Evolutionary conservation across 169 alveolate species (phyloP), one percentile per base, ranked within the genome.

Genomic region (Plasmodium gonderi): DNA sequence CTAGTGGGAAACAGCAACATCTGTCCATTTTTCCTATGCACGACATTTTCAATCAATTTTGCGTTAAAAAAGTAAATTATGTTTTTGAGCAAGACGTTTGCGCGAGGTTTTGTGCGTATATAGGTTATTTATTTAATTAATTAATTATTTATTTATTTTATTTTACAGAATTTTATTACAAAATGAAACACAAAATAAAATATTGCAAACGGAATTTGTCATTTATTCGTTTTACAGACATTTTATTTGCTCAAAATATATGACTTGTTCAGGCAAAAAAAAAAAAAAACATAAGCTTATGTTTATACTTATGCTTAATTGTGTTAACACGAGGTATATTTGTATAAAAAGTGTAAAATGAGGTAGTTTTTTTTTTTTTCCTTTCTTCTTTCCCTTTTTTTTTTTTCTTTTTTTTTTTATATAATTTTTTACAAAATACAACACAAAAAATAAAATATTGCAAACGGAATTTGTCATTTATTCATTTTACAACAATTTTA

Each of bases 1-100:
- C 91, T 64, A 80, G 33, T 64, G 91, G 79, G 67, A 80, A 80
- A 54, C 79, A 80, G 79, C 80, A 80, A 17, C 80, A 80, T 49
- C 49, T 80, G 33, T 14, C 12, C 68, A 64, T 38, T 40, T 80
- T 64, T 42, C 80, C 79, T 20, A 60, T 44, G 9, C 17, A 0
- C 26, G 40, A 33, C 80, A 60, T 80, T 65, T 80, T 80, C 29
- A 64, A 31, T 38, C 17, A 64, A 40, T 36, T 38, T 80, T 33
- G 31, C 40, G 29, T 80, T 80, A 64, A 60, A 38, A 80, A 69
- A 5, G 20, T 31, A 64, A 80, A 42, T 26, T 40, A 12, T 44
- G 33, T 80, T 23, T 80, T 60, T 80, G n/a, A 23, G 36, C 72
- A 60, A n/a, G 38, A 7, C 45, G 23, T n/a, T 40, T 65, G 26